Base-by-base conservation (phyloP, 2,329 filamentous ascomycete genomes). In the Penicillium paneum region DNA sequence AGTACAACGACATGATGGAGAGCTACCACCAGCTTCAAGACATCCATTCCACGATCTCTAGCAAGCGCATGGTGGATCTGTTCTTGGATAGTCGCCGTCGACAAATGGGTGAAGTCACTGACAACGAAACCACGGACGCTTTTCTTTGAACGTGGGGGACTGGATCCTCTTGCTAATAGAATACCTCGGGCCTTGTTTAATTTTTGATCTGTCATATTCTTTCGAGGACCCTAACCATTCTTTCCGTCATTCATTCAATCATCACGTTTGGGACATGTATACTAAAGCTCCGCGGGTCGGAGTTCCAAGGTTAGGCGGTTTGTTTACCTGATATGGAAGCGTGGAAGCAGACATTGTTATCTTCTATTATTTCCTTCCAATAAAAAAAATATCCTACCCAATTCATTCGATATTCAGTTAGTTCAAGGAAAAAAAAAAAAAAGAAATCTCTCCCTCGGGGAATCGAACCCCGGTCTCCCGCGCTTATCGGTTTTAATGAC, bases 391-490 rank as follows among this genome's bases (percentile, higher is more conserved):
- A 17, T 17, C 6, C 3, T 21, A 7, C 10, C 3, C n/a, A 3
- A 17, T 42, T 42, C 40, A 13, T 42, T 29, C 6, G 7, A 29
- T 19, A 19, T 19, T 19, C 40, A 19, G 0, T n/a, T 10, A 4
- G 15, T 17, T 13, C 21, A 24, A 24, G 1, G 6, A 6, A 4
- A 31, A 1, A 19, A 15, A 15, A 21, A 54, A 57, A 64, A 65
- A 65, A 64, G 40, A 68, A 70, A 65, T 67, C 64, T 64, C 65
- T 68, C 69, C 67, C 68, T 65, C 61, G 63, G 63, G 66, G 69
- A 69, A 72, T 72, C 68, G 67, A 71, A 71, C 68, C 66, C 66
- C 66, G 69, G 70, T 69, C 69, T 68, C 64, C 70, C 69, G 70
- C 68, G 69, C 69, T 68, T 61, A 57, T 61, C 56, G 41, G 58